Conservation (phyloP, 2,329 filamentous ascomycete species). For the Cadophora sp. region DNA sequence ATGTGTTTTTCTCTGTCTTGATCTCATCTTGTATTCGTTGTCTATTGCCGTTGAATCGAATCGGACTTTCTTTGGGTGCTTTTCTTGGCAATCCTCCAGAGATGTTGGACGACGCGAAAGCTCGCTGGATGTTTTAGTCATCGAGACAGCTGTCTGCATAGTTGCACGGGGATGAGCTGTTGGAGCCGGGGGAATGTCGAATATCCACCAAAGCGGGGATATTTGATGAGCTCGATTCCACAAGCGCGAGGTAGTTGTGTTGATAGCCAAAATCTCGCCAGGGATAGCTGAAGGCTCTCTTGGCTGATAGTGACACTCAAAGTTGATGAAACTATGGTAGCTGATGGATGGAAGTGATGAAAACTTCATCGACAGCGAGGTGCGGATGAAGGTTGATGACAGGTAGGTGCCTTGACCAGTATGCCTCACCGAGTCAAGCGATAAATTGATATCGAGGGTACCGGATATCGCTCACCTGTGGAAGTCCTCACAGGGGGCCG, state of each 20-base stretch:
- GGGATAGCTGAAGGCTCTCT: constrained; percentile 1
- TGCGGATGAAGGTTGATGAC: constrained; percentile 37
- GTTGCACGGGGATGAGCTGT: not conserved
- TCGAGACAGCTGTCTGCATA: constrained; percentile 16
- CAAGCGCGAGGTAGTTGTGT: constrained; percentile 12
- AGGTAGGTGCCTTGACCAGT: constrained; percentile 38
- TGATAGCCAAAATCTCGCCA: not conserved
- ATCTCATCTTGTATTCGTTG: constrained; percentile 23
- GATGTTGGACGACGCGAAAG: not conserved
- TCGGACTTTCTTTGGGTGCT: constrained; percentile 31
- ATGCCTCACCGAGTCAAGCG: constrained; percentile 34
- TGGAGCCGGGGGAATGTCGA: not conserved
- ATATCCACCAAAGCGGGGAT: not conserved
- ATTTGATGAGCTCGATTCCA: constrained; percentile 4
- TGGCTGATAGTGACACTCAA: constrained; percentile 22
- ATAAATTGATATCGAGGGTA: constrained; percentile 44
- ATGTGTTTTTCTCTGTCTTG: not conserved
- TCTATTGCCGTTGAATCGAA: constrained; percentile 33
- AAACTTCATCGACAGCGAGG: constrained; percentile 28
- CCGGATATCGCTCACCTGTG: constrained; percentile 39
- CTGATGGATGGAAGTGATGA: constrained; percentile 36
- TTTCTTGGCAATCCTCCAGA: not conserved
- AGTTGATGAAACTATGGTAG: constrained; percentile 30
- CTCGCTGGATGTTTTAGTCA: not conserved
- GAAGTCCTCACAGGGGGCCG: constrained; percentile 36